Evolutionary conservation across 1,139 yeast species (phyloP).

Genomic region (Diutina siamensis): DNA sequence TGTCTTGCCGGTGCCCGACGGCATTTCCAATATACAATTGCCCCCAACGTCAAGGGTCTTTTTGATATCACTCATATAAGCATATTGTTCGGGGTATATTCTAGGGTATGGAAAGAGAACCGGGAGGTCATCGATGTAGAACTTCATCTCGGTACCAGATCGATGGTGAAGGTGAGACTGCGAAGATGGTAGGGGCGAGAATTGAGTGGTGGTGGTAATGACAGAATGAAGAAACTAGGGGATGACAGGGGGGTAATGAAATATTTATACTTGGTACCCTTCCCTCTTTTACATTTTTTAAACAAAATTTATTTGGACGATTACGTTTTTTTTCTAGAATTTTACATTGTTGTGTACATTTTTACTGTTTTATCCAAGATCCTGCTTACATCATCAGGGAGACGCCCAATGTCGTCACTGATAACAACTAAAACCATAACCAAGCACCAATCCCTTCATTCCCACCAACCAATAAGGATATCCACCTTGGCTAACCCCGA

Average conservation of each 20-base stretch:
- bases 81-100: slow-evolving; percentile 96
- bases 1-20: slow-evolving; percentile 99
- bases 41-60: slow-evolving; percentile 93
- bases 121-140: slow-evolving; percentile 89
- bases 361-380: background rate
- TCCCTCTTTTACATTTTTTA: too few species aligned
- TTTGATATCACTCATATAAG: slow-evolving; percentile 93
- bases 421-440: too few species aligned
- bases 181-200: background rate
- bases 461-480: too few species aligned
- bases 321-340: background rate
- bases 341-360: background rate
- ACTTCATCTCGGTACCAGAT: slow-evolving; percentile 31
- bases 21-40: slow-evolving; percentile 97
- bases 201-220: background rate
- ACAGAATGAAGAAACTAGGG: background rate
- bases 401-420: too few species aligned
- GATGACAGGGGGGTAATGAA: background rate
- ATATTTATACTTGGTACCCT: too few species aligned
- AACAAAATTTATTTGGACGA: too few species aligned
- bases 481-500: too few species aligned
- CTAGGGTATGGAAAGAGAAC: slow-evolving; percentile 95
- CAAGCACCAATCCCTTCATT: too few species aligned
- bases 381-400: too few species aligned
- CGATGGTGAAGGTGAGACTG: background rate